Base-by-base conservation (phyloP, 441 rosid species). In the Bocquillonia castaneifolia region DNA sequence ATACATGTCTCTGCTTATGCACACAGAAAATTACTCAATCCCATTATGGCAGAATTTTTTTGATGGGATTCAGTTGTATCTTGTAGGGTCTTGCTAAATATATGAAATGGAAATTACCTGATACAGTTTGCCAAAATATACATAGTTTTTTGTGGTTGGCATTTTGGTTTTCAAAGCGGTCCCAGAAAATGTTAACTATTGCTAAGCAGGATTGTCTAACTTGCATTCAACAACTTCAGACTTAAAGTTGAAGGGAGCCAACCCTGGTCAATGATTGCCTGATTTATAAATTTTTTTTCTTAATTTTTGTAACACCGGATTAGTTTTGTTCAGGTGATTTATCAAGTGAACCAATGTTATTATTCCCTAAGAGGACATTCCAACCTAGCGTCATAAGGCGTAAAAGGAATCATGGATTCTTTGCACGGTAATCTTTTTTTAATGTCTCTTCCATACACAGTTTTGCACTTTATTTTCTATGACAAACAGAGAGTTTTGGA, bases 381-480 rank as follows among this genome's bases (percentile, higher is more conserved):
- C 97, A 94, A 70, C 97, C 97, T 50, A 92, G 97, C 77, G 71
- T 77, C 76, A 78, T 91, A 61, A 86, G 82, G 74, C 90, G 96
- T 42, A 92, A 94, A 82, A 83, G 99, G 54, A 94, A 79, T 59
- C 96, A 88, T 72, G 97, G 99, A 17, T 94, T 79, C 84, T 91
- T 91, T 68, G 94, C 96, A 47, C 93, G 97, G 98, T 92, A 84
- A 39, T 29, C 61, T 65, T 54, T 59, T 69, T n/a, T n/a, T n/a
- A n/a, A 64, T 32, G 37, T 28, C 56, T 14, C 71, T 47, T 66
- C 18, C n/a, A 18, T 53, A 32, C 10, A 14, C 39, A 25, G 13
- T 28, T 36, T 53, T 6, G 15, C 36, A 12, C 29, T 18, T 67
- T 54, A 52, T 54, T 48, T 59, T 39, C 23, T 17, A 7, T 58